These are phyloP conservation scores for Iberis pinnata DNA, from an alignment of 345 rosid species.

Conservation along the genomic window DNA sequence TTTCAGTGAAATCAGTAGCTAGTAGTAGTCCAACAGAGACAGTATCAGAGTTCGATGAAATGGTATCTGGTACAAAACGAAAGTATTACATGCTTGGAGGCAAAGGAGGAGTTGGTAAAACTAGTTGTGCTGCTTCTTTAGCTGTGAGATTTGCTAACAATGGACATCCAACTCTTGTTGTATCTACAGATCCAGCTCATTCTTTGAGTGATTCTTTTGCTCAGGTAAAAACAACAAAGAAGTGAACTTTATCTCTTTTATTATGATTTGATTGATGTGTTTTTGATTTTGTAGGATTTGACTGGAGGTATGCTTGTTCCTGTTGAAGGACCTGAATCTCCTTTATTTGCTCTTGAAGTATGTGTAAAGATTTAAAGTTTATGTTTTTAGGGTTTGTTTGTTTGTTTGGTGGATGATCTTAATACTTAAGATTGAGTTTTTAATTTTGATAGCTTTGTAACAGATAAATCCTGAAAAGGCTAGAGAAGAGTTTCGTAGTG, in stretches of 20 bases:
- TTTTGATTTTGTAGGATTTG: slow-evolving; percentile 50
- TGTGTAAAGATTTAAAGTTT: slow-evolving; percentile 6
- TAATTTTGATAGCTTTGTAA: slow-evolving; percentile 30
- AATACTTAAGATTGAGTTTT: slow-evolving; percentile 23
- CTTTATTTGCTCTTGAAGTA: slow-evolving; percentile 96
- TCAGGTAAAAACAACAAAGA: slow-evolving; percentile 40
- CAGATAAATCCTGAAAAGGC: slow-evolving; percentile 96
- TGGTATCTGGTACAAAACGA: slow-evolving; percentile 73
- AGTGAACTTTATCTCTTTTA: neutral
- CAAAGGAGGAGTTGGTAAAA: slow-evolving; percentile 98
- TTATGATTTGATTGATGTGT: slow-evolving; percentile 4
- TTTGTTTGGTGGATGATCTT: slow-evolving; percentile 10
- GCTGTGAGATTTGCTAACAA: slow-evolving; percentile 91
- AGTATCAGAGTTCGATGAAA: slow-evolving; percentile 70
- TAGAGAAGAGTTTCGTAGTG: slow-evolving; percentile 84
- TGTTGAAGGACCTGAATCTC: slow-evolving; percentile 87
- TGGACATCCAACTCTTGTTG: slow-evolving; percentile 96
- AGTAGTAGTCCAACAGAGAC: slow-evolving; percentile 73
- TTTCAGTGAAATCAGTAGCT: slow-evolving; percentile 81
- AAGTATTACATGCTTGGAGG: slow-evolving; percentile 98
- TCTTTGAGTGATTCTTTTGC: slow-evolving; percentile 95
- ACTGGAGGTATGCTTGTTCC: slow-evolving; percentile 81
- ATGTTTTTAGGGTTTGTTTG: neutral
- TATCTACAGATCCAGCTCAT: slow-evolving; percentile 97
- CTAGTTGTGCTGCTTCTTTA: slow-evolving; percentile 96